phyloP scores from a whole-genome alignment of 306 rosid species.

The Quercus wislizeni region DNA sequence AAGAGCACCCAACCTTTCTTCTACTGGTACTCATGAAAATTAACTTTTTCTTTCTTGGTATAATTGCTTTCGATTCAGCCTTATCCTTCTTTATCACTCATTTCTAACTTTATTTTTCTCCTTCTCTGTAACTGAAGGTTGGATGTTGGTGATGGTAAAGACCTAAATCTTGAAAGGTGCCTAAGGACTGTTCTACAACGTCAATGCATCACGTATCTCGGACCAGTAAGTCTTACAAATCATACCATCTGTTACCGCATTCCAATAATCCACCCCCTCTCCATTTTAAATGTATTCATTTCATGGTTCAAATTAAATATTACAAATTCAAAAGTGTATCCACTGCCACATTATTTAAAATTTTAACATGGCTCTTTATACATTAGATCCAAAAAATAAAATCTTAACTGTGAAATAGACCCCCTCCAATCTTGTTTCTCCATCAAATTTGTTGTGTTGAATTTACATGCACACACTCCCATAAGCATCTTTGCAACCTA shows the following conservation, averaged over 20 bases:
- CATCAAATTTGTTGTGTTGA: neutral
- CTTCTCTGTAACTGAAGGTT: slow-evolving; percentile 30
- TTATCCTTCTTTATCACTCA: neutral
- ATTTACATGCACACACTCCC: neutral
- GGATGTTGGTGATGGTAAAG: slow-evolving; percentile 59
- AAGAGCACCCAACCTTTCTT: slow-evolving; percentile 50
- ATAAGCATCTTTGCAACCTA: neutral
- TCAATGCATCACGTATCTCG: slow-evolving; percentile 48
- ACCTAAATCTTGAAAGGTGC: slow-evolving; percentile 33
- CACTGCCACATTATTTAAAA: too few species aligned
- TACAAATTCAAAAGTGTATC: too few species aligned
- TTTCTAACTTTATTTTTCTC: neutral
- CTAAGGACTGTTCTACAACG: slow-evolving; percentile 28
- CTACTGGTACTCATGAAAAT: slow-evolving; percentile 36
- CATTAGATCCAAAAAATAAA: too few species aligned
- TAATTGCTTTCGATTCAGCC: neutral
- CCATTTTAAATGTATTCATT: too few species aligned
- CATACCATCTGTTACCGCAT: neutral
- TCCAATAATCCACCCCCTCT: too few species aligned
- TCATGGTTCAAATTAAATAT: too few species aligned
- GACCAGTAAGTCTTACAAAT: slow-evolving; percentile 37
- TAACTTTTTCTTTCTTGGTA: neutral
- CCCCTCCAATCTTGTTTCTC: too few species aligned
- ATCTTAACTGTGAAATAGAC: too few species aligned
- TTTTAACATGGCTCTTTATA: too few species aligned